Percentiles rank a stretch among this genome's conserved stretches.
Evolutionary conservation across 2,329 filamentous ascomycete species (phyloP).

Genomic region (Alternaria dauci): DNA sequence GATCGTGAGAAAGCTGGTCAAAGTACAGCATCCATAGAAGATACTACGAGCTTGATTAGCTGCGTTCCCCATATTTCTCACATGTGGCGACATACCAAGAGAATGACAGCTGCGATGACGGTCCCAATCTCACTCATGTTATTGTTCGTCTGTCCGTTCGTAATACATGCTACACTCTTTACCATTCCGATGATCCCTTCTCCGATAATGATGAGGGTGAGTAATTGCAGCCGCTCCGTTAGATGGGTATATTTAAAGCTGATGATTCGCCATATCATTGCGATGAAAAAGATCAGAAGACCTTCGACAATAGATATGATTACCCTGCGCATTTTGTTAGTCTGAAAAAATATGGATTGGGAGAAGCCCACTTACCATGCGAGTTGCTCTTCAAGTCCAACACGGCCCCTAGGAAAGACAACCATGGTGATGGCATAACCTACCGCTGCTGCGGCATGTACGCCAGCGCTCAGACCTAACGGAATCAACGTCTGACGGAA

Average conservation of each 20-base stretch:
- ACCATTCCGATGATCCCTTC: constrained; percentile 68
- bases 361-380: constrained; percentile 20
- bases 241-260: constrained; percentile 68
- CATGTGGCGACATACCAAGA: constrained; percentile 16
- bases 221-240: constrained; percentile 65
- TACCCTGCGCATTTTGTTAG: constrained; percentile 23
- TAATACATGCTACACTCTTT: constrained; percentile 43
- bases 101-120: constrained; percentile 27
- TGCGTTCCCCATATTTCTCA: too few species aligned
- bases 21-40: constrained; percentile 70
- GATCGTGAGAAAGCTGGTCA: constrained; percentile 58
- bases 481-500: constrained; percentile 32
- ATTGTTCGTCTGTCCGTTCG: constrained; percentile 29
- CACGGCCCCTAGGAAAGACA: constrained; percentile 19
- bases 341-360: background rate
- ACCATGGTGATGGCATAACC: constrained; percentile 25
- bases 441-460: constrained; percentile 24
- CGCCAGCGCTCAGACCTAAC: constrained; percentile 25
- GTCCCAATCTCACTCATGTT: constrained; percentile 32
- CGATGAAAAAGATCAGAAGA: constrained; percentile 31
- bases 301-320: constrained; percentile 31
- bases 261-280: constrained; percentile 58
- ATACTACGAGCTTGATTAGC: constrained; percentile 17
- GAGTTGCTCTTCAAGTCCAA: constrained; percentile 27
- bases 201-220: constrained; percentile 70